Base-by-base conservation (phyloP, 371 early-diverging fungal genomes). In the Blastocladiella emersonii region DNA sequence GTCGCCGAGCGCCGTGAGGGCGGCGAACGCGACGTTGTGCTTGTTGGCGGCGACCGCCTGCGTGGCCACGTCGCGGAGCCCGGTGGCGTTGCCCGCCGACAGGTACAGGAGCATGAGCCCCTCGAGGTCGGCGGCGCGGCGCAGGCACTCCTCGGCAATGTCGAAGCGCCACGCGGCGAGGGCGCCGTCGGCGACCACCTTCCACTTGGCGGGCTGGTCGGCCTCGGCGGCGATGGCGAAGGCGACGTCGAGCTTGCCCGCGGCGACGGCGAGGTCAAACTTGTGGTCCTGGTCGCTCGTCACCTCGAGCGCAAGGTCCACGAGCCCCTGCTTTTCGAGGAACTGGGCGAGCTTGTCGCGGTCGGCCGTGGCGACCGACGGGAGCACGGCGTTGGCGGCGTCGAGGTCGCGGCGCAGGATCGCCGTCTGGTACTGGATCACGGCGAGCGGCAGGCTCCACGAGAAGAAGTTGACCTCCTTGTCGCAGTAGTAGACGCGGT, bases 361-460 rank as follows among this genome's bases (percentile, higher is more conserved):
- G 71, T 95, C 93, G 64, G 89, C 89, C 2, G 75, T 67, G 39
- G 95, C 87, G n/a, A 98, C 82, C 21, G 79, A 76, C 10, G 93
- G 92, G 56, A 96, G 72, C 64, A 96, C 67, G 21, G 71, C 68
- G 34, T 82, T 80, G 21, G 96, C 96, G 3, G 83, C 68, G 23
- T 85, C 93, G 53, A 91, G 64, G 71, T 97, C 96, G 15, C 90
- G 91, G 57, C 95, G 89, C 51, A 97, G 77, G 57, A 97, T 82
- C 5, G 94, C 92, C 1, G 94, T 96, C 73, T 96, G 95, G 72
- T 95, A 96, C 76, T 95, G 93, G 64, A 98, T 88, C 34, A 97
- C 85, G 0, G 85, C 83, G 61, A 96, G 70, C 8, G 98, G 94
- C 61, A 98, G 76, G n/a, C 83, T 76, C 72, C 92, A 98, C 73